A percentile compares a stretch with the other conserved stretches of the same genome.
Conservation (phyloP, 164 flowering plant genomes). For the Buxus sempervirens region DNA sequence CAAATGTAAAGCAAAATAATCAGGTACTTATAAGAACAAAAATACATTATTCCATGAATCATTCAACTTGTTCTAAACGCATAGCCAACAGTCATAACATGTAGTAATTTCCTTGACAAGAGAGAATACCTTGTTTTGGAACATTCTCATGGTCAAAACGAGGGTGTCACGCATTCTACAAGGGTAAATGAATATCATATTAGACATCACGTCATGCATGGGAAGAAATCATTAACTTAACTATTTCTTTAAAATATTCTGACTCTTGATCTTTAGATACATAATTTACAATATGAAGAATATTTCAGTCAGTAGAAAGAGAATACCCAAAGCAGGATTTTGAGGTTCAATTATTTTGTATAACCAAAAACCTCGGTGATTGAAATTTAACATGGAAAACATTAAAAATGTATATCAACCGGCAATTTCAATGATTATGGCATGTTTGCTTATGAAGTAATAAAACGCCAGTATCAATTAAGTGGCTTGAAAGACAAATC, state of each 20-base stretch:
- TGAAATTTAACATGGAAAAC: not conserved
- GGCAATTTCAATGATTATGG: no score
- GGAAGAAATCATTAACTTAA: not conserved
- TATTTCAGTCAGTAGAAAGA: not conserved
- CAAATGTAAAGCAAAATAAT: not conserved
- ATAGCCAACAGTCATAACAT: not conserved
- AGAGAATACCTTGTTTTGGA: slow-evolving; percentile 77
- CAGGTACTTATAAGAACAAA: not conserved
- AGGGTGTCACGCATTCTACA: slow-evolving; percentile 81
- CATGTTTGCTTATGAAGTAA: no score
- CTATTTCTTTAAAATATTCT: not conserved
- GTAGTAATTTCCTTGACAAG: not conserved
- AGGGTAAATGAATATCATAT: slow-evolving; percentile 17
- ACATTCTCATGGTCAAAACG: slow-evolving; percentile 81
- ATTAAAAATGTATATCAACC: not conserved
- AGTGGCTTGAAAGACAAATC: no score
- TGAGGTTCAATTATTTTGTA: not conserved
- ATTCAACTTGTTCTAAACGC: not conserved
- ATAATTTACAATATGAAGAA: not conserved
- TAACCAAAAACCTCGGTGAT: not conserved
- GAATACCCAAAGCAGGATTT: not conserved
- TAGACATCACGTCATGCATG: slow-evolving; percentile 5
- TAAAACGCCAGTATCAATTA: no score
- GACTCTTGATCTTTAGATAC: not conserved
- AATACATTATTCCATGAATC: not conserved